Evolutionary conservation across 768 basidiomycete species (phyloP).

Genomic region (Tulasnella sp.): DNA sequence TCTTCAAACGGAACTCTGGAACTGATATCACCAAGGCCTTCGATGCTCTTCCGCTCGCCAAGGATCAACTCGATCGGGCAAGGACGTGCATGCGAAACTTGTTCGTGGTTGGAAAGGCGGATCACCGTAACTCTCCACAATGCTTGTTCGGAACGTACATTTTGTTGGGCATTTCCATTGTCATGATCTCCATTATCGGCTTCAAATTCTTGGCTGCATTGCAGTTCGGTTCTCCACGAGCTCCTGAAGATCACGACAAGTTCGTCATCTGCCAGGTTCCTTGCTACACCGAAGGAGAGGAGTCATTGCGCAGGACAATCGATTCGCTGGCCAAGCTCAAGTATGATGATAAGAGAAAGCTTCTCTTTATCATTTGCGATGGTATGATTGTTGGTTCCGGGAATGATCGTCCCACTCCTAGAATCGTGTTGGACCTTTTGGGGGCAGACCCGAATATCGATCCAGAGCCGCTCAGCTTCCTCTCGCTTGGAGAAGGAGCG

Average conservation of each 20-base stretch:
- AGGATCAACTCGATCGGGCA: slow-evolving; percentile 51
- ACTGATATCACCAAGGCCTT: slow-evolving; percentile 68
- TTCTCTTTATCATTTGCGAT: slow-evolving; percentile 87
- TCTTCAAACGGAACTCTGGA: slow-evolving; percentile 69
- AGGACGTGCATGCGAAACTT: slow-evolving; percentile 85
- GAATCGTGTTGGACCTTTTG: slow-evolving; percentile 92
- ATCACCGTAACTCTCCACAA: slow-evolving; percentile 82
- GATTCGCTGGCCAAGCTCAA: slow-evolving; percentile 88
- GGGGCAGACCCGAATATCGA: slow-evolving; percentile 87
- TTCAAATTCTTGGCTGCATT: slow-evolving; percentile 93
- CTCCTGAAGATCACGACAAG: slow-evolving; percentile 92
- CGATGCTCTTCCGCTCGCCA: slow-evolving; percentile 44
- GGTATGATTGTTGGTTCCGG: slow-evolving; percentile 97
- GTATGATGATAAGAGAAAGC: slow-evolving; percentile 96
- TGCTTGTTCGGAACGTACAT: slow-evolving; percentile 88
- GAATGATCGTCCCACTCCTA: slow-evolving; percentile 90
- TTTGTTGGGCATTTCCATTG: slow-evolving; percentile 69
- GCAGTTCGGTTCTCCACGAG: slow-evolving; percentile 64
- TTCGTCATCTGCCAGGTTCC: slow-evolving; percentile 97
- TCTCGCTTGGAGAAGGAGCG: slow-evolving; percentile 85
- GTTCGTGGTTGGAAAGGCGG: slow-evolving; percentile 82
- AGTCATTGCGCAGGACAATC: slow-evolving; percentile 74
- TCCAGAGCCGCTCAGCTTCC: slow-evolving; percentile 88
- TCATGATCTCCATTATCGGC: slow-evolving; percentile 91
- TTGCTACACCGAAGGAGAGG: slow-evolving; percentile 94